Percentiles rank a stretch among this genome's conserved stretches.
Conservation (phyloP, 2,329 filamentous ascomycete species). For the Fusarium clavum region DNA sequence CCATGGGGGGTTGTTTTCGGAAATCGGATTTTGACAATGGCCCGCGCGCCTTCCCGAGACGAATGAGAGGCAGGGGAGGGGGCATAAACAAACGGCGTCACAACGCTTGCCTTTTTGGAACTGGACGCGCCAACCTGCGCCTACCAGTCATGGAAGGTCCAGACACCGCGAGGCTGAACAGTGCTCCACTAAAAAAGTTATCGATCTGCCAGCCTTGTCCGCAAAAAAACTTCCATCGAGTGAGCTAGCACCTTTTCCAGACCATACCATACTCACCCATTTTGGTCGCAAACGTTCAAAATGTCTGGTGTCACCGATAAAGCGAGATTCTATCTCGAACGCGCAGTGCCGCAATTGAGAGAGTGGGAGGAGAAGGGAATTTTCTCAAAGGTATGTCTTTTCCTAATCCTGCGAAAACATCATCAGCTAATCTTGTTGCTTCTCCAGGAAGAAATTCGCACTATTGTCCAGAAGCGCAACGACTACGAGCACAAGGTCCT, state of each 20-base stretch:
- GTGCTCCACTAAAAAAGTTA: constrained; percentile 35
- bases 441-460: constrained; percentile 83
- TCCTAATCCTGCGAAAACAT: background rate
- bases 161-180: constrained; percentile 31
- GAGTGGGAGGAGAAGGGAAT: constrained; percentile 93
- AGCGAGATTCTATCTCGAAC: constrained; percentile 93
- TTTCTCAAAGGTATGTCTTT: constrained; percentile 77
- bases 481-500: constrained; percentile 94
- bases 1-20: constrained; percentile 12
- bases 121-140: background rate
- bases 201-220: constrained; percentile 31
- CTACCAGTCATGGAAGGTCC: background rate
- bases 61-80: constrained; percentile 13
- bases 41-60: constrained; percentile 37
- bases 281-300: constrained; percentile 3
- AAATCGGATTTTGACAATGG: constrained; percentile 40
- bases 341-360: constrained; percentile 89
- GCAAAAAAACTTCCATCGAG: constrained; percentile 39
- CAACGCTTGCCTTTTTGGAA: constrained; percentile 14
- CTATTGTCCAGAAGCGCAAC: constrained; percentile 89
- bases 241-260: background rate
- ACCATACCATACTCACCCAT: constrained; percentile 5
- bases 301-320: constrained; percentile 93
- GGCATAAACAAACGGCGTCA: constrained; percentile 8
- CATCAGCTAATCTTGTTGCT: constrained; percentile 15